Base-by-base conservation (phyloP, 1,139 yeast genomes). In the Taphrina pruni region DNA sequence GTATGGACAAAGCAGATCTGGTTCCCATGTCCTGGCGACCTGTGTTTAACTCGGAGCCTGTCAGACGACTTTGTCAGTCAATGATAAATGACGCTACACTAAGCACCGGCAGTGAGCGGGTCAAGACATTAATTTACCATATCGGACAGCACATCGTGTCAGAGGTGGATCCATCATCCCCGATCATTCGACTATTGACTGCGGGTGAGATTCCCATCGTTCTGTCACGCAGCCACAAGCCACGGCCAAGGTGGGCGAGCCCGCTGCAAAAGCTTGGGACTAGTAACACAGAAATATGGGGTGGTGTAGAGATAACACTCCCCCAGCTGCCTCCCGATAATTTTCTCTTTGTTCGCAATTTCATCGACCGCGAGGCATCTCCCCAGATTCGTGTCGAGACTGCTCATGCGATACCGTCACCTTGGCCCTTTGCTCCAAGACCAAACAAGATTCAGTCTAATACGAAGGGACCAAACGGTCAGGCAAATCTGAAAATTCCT, bases 281-380 rank as follows among this genome's bases (percentile, higher is more conserved):
- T 14, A 45, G 62, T 45, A 43, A 58, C 7, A 12, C 39, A 14
- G 62, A 58, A 20, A 32, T 58, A 39, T 58, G 62, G 62, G 51
- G 21, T 20, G 62, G 62, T 9, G 43, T 45, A 6, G 43, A 45
- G 2, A 35, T 58, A 2, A 26, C 9, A 11, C 14, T 45, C 32
- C 54, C 62, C 8, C 39, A 1, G 14, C 32, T 58, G 20, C 14
- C 6, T 1, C 54, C 54, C 36, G 54, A 50, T 11, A 35, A 50
- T 21, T 6, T 11, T 2, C 35, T 50, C 12, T 50, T 50, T 35
- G n/a, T 21, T 11, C 54, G 54, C 7, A 21, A 50, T 11, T 50
- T 21, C 21, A 35, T 50, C 11, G 54, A 50, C 3, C 11, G 36
- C 20, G n/a, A 50, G n/a, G 36, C 36, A 50, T 1, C 54, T 8